Percentiles rank a stretch among this genome's conserved stretches.
These are phyloP conservation scores for Ceraceosorus bombacis DNA, from an alignment of 1,284 basidiomycete genomes.

Conservation along the genomic window DNA sequence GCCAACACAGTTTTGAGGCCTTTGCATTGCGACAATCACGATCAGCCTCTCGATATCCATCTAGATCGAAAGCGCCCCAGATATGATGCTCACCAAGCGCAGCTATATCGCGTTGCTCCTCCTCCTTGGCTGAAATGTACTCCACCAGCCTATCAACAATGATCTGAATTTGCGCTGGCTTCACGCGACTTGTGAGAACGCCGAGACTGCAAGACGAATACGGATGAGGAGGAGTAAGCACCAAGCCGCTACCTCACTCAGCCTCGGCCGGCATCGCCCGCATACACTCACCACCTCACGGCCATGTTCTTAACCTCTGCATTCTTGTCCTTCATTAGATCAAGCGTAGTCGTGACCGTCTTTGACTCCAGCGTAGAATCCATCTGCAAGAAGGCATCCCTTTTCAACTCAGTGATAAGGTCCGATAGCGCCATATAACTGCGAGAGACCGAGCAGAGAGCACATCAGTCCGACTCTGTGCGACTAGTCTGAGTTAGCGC, in stretches of 20 bases:
- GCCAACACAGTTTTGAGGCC: constrained; percentile 90
- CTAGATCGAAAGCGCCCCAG: too few species aligned
- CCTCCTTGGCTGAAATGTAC: constrained; percentile 73
- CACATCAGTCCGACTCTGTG: too few species aligned
- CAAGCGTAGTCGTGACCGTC: constrained; percentile 69
- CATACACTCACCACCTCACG: constrained; percentile 68
- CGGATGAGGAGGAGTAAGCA: too few species aligned
- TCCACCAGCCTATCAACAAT: constrained; percentile 81
- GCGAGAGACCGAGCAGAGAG: too few species aligned
- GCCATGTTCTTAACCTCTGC: constrained; percentile 97
- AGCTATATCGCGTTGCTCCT: constrained; percentile 85
- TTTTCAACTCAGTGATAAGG: too few species aligned
- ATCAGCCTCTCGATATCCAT: too few species aligned
- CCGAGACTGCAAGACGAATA: constrained; percentile 58
- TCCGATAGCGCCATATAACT: too few species aligned
- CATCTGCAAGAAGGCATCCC: too few species aligned
- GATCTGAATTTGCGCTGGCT: constrained; percentile 69
- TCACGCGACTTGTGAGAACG: constrained; percentile 75
- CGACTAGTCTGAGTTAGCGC: too few species aligned
- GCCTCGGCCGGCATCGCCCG: too few species aligned
- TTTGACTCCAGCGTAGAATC: constrained; percentile 47
- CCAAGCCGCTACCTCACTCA: too few species aligned
- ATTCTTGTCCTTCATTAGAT: constrained; percentile 82
- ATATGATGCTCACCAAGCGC: constrained; percentile 53
- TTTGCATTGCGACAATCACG: too few species aligned